Percentiles rank a stretch among this genome's conserved stretches.
Evolutionary conservation across 2,329 filamentous ascomycete genomes (phyloP).

Genomic region (Aspergillus hortae): DNA sequence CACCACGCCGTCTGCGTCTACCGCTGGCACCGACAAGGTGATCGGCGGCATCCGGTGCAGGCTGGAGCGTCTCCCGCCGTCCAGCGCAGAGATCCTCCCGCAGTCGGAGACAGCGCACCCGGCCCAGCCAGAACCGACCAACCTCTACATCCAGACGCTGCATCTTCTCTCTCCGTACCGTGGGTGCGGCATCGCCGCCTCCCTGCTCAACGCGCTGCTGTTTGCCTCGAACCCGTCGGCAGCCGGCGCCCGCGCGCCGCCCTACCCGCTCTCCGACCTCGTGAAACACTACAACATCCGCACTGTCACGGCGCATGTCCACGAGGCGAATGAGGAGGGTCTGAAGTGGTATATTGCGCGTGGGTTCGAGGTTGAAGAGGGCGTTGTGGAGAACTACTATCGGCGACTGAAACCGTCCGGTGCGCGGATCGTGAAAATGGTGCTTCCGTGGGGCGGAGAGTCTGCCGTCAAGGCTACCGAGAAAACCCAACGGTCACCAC

Average conservation of each 20-base stretch:
- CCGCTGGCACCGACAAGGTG: constrained; percentile 38
- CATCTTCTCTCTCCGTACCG: constrained; percentile 59
- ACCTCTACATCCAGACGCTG: constrained; percentile 61
- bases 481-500: neutral
- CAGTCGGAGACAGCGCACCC: neutral
- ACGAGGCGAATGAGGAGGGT: constrained; percentile 59
- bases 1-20: constrained; percentile 10
- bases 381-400: constrained; percentile 56
- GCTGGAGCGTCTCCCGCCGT: constrained; percentile 34
- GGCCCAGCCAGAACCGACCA: constrained; percentile 25
- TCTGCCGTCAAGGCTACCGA: constrained; percentile 2
- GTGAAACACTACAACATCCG: constrained; percentile 49
- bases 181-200: constrained; percentile 54
- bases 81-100: constrained; percentile 8
- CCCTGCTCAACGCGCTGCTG: constrained; percentile 48
- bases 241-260: constrained; percentile 3
- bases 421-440: constrained; percentile 49
- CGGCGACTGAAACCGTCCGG: constrained; percentile 54
- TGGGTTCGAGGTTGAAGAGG: constrained; percentile 51
- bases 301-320: constrained; percentile 60
- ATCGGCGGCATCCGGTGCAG: constrained; percentile 49
- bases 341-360: constrained; percentile 59
- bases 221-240: constrained; percentile 15
- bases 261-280: constrained; percentile 29
- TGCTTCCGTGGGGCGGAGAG: constrained; percentile 29